Conservation (phyloP, 495 filamentous ascomycete species). For the Neurospora sp. region DNA sequence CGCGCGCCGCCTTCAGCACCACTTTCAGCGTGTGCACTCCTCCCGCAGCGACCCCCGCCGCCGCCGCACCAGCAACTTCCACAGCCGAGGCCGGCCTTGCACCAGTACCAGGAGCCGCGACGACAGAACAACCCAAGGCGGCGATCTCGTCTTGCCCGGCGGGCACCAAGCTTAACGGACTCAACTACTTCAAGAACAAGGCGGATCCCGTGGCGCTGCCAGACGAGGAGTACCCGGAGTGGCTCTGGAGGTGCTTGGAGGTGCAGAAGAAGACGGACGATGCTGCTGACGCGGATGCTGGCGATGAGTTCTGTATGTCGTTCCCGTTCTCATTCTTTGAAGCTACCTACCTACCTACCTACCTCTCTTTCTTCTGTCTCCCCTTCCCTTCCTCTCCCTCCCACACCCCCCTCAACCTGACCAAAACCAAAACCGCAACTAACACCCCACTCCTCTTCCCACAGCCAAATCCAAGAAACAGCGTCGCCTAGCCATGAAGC, state of each 20-base stretch:
- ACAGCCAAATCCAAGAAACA: slow-evolving; percentile 74
- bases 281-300: slow-evolving; percentile 33
- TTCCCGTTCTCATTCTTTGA: no score
- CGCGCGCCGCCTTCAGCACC: slow-evolving; percentile 20
- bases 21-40: slow-evolving; percentile 18
- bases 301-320: slow-evolving; percentile 66
- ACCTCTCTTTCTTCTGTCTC: background rate
- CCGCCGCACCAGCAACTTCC: slow-evolving; percentile 10
- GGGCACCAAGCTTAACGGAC: slow-evolving; percentile 64
- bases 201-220: slow-evolving; percentile 63
- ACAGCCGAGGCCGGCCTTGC: background rate
- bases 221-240: slow-evolving; percentile 81
- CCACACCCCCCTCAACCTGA: background rate
- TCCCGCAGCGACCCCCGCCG: slow-evolving; percentile 14
- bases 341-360: background rate
- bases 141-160: slow-evolving; percentile 41
- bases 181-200: slow-evolving; percentile 76
- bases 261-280: slow-evolving; percentile 36
- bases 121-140: slow-evolving; percentile 6
- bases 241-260: slow-evolving; percentile 76
- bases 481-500: slow-evolving; percentile 56
- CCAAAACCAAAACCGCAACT: background rate
- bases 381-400: background rate
- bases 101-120: background rate
- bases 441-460: background rate